Conservation (phyloP, 352 stramenopile genomes). For the Globisporangium cylindrosporum region DNA sequence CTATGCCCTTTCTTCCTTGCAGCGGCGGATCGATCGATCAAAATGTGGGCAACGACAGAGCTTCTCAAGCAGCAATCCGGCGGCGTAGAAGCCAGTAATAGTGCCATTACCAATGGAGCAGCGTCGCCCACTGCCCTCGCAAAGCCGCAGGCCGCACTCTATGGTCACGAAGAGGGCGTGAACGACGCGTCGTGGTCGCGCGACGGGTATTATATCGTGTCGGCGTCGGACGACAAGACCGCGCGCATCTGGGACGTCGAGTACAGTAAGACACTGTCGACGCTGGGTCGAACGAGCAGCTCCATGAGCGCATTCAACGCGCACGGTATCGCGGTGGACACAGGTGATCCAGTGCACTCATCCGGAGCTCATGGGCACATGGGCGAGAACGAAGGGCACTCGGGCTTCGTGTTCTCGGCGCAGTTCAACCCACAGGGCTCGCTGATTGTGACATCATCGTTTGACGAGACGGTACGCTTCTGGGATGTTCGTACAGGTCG, state of each 20-base stretch:
- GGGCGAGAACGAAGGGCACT: conserved; percentile 68
- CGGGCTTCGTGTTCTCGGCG: conserved; percentile 94
- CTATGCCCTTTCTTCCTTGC: conserved; percentile 6
- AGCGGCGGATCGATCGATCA: conserved; percentile 76
- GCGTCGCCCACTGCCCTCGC: not conserved
- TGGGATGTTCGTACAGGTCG: conserved; percentile 94
- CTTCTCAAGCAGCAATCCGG: conserved; percentile 15
- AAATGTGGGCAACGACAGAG: conserved; percentile 58
- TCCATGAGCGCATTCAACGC: conserved; percentile 22
- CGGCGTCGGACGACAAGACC: conserved; percentile 95
- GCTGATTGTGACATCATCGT: conserved; percentile 88
- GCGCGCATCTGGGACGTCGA: conserved; percentile 94
- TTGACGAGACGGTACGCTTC: conserved; percentile 95
- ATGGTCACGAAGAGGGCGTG: conserved; percentile 92
- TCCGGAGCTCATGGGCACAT: conserved; percentile 7
- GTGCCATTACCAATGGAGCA: not conserved
- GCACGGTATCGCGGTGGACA: conserved; percentile 24
- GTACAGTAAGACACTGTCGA: conserved; percentile 64
- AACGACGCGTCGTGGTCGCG: conserved; percentile 92
- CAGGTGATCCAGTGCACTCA: not conserved
- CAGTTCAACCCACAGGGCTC: conserved; percentile 94
- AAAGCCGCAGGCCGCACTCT: conserved; percentile 39
- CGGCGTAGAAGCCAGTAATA: not conserved
- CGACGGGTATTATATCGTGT: conserved; percentile 86
- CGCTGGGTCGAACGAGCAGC: conserved; percentile 58